A percentile compares a stretch with the other conserved stretches of the same genome.
phyloP scores from a whole-genome alignment of 495 filamentous ascomycete genomes.

The Aspergillus avenaceus region DNA sequence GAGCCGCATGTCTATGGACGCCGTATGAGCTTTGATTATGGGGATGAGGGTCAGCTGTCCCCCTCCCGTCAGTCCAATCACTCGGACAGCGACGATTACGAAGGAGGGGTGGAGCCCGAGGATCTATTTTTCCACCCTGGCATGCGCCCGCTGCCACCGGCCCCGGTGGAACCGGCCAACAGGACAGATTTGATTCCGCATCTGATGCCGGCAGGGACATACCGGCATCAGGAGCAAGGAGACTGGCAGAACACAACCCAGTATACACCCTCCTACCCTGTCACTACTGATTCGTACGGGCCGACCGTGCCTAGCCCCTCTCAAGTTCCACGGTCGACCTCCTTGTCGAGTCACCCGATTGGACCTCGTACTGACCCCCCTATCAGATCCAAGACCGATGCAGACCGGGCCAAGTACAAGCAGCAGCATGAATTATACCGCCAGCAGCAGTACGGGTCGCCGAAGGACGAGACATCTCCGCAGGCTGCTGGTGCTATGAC shows the following conservation, averaged over 20 bases:
- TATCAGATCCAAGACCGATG: conserved; percentile 91
- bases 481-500: conserved; percentile 48
- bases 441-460: conserved; percentile 41
- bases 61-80: conserved; percentile 48
- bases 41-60: conserved; percentile 62
- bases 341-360: conserved; percentile 73
- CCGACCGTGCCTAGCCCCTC: conserved; percentile 40
- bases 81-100: conserved; percentile 50
- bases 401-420: conserved; percentile 60
- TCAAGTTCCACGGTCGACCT: conserved; percentile 80
- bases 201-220: conserved; percentile 55
- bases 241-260: conserved; percentile 30
- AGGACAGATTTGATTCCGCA: conserved; percentile 42
- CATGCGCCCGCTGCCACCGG: conserved; percentile 76
- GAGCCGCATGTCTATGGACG: conserved; percentile 61
- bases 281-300: conserved; percentile 44
- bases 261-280: conserved; percentile 41
- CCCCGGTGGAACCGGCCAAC: conserved; percentile 54
- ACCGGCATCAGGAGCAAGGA: conserved; percentile 39
- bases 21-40: conserved; percentile 89
- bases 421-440: conserved; percentile 54
- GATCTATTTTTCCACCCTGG: conserved; percentile 95
- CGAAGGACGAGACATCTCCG: conserved; percentile 34
- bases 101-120: conserved; percentile 60
- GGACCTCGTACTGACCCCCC: conserved; percentile 77